phyloP scores from a whole-genome alignment of 164 flowering plant genomes.

The Stephania cephalantha region DNA sequence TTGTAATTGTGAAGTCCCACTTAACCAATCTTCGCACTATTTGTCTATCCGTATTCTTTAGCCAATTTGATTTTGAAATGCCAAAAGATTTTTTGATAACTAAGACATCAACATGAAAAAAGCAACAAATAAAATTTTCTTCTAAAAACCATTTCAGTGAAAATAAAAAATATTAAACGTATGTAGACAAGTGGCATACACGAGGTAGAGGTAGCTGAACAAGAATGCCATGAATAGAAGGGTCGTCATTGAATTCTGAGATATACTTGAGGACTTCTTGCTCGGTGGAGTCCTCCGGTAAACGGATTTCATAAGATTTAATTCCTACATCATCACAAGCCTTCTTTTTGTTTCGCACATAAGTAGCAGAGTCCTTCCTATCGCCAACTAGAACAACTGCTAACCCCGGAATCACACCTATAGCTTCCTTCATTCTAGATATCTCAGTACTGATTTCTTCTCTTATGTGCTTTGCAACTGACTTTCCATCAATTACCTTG shows the following conservation, averaged over 20 bases:
- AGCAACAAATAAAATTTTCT: neutral
- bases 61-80: too few relatives aligned
- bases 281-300: constrained; percentile 65
- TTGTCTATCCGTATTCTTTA: too few relatives aligned
- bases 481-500: constrained; percentile 80
- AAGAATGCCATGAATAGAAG: constrained; percentile 85
- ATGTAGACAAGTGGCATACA: constrained; percentile 34
- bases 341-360: constrained; percentile 85
- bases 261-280: constrained; percentile 62
- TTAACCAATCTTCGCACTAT: too few relatives aligned
- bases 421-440: constrained; percentile 69
- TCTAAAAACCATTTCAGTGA: neutral
- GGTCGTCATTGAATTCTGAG: constrained; percentile 60
- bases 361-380: constrained; percentile 88
- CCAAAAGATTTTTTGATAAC: too few relatives aligned
- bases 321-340: constrained; percentile 87
- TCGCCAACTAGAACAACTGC: constrained; percentile 91
- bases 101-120: neutral
- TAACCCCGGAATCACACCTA: constrained; percentile 81
- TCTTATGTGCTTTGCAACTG: constrained; percentile 63
- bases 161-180: neutral
- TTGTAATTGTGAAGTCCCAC: too few relatives aligned
- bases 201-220: constrained; percentile 91
- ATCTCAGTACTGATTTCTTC: constrained; percentile 67
- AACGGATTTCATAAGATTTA: constrained; percentile 60